A percentile compares a stretch with the other conserved stretches of the same genome.
Evolutionary conservation across 352 stramenopile genomes (phyloP).

Genomic region (Globisporangium echinulatum): DNA sequence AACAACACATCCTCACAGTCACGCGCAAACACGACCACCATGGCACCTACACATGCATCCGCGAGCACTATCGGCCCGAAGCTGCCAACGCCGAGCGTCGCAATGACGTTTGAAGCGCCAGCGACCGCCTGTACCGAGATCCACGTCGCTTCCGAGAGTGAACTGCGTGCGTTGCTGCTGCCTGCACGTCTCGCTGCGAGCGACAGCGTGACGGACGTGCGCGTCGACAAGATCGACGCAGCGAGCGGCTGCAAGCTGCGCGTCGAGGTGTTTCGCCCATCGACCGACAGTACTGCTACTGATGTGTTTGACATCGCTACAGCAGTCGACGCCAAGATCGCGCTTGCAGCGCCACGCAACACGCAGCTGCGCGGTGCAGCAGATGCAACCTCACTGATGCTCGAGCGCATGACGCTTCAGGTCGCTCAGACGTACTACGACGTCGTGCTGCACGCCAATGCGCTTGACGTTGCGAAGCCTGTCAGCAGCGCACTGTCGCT

Average conservation of each 20-base stretch:
- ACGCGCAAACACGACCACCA: not conserved
- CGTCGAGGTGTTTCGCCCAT: not conserved
- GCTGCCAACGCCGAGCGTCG: conserved; percentile 6
- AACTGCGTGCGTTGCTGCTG: conserved; percentile 12
- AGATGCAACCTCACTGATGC: conserved; percentile 11
- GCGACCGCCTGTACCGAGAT: conserved; percentile 11
- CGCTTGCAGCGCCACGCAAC: conserved; percentile 4
- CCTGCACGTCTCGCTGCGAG: conserved; percentile 1
- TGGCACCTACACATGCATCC: conserved; percentile 28
- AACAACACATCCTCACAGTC: too few species aligned
- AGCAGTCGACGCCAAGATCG: conserved; percentile 13
- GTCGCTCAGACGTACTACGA: conserved; percentile 17
- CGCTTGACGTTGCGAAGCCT: not conserved
- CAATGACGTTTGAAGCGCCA: conserved; percentile 20
- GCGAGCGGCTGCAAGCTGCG: conserved; percentile 8
- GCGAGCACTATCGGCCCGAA: conserved; percentile 23
- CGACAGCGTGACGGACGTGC: conserved; percentile 2
- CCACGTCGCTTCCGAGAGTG: conserved; percentile 3
- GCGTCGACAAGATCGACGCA: conserved; percentile 11
- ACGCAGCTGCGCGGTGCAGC: conserved; percentile 7
- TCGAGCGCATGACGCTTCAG: conserved; percentile 19
- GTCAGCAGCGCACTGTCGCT: conserved; percentile 14
- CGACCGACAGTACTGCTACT: not conserved
- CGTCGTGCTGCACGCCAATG: conserved; percentile 9
- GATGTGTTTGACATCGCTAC: conserved; percentile 11